Base-by-base conservation (phyloP, 2,329 filamentous ascomycete genomes). In the Penicillium capsulatum region DNA sequence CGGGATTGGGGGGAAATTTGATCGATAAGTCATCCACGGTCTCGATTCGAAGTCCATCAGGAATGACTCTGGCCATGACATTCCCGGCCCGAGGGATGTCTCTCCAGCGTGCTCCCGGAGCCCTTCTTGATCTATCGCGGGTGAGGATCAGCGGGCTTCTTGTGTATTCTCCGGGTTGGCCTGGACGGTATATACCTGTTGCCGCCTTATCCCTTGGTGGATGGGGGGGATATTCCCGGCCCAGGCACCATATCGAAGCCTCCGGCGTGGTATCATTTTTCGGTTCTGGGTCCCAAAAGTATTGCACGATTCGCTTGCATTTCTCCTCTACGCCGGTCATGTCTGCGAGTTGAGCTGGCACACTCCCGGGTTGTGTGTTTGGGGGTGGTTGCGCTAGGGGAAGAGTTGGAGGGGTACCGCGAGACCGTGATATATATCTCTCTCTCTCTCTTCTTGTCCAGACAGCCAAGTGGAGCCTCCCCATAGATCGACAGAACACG, bases 1-100 rank as follows among this genome's bases (percentile, higher is more conserved):
- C 13, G 86, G 76, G 59, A 98, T 98, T 1, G 81, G 74, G 7
- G 81, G 72, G 61, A 98, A 98, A 52, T 84, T 84, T 17, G 83
- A 92, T 36, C 92, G 81, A 60, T 98, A 98, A 7, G 91, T 97
- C 77, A 98, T 86, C 91, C 92, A 97, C 63, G 96, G 80, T 45
- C 81, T 80, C 4, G 91, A 90, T 62, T 95, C 89, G 57, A 97
- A 94, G 64, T 98, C 92, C 44, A 89, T 84, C 22, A 97, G 71
- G 57, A 98, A 98, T 3, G 79, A 75, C 7, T 77, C 70, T 7
- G 92, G 92, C 92, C 92, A 98, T 42, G 84, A 82, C 44, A 69
- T 45, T 7, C 31, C 41, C 28, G 38, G 16, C 39, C 41, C 27
- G 41, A 45, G 10, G 28, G 24, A 15, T 13, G 13, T 28, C 31